Evolutionary conservation across 345 rosid genomes (phyloP).

Genomic region (Raphanus raphanistrum): DNA sequence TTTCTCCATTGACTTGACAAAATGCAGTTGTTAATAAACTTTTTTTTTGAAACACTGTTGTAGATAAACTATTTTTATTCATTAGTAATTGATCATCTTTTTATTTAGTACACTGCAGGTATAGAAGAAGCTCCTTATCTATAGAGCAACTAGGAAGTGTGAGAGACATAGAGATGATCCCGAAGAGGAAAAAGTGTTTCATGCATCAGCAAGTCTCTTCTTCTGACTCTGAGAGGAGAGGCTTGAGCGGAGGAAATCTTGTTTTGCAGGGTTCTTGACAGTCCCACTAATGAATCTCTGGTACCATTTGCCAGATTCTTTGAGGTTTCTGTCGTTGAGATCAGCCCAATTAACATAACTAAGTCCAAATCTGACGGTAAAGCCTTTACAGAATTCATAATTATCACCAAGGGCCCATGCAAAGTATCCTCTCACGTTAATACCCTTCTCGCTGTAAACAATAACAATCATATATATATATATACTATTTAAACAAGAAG

Average conservation of each 20-base stretch:
- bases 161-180: neutral
- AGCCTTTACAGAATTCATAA: neutral
- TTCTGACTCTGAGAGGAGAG: neutral
- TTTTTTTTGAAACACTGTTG: neutral
- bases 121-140: neutral
- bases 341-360: neutral
- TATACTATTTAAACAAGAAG: neutral
- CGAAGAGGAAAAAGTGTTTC: neutral
- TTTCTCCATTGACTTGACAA: neutral
- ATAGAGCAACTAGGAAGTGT: neutral
- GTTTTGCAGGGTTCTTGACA: neutral
- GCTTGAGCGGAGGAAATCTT: neutral
- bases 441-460: neutral
- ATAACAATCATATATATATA: neutral
- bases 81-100: neutral
- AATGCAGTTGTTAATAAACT: neutral
- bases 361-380: neutral
- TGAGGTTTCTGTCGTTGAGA: neutral
- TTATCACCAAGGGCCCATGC: neutral
- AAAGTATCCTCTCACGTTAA: neutral
- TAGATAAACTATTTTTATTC: neutral
- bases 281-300: neutral
- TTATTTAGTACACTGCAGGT: neutral
- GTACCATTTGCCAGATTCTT: neutral
- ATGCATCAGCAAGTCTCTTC: neutral